A percentile compares a stretch with the other conserved stretches of the same genome.
Evolutionary conservation across 108 stramenopile species (phyloP).

Genomic region (Poteriospumella lacustris): DNA sequence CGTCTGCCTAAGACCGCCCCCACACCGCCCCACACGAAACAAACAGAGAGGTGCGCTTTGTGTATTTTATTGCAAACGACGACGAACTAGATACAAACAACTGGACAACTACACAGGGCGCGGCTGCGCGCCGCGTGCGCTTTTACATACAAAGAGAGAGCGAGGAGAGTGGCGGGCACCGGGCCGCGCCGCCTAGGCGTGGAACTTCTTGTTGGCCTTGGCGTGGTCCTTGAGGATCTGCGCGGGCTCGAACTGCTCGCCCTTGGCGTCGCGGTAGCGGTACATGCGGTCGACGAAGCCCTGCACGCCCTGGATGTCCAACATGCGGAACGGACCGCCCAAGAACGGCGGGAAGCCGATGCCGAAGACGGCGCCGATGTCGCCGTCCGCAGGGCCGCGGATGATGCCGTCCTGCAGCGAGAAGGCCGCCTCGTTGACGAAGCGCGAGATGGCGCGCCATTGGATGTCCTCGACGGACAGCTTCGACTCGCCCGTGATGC

Average conservation of each 20-base stretch:
- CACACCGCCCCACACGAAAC: no score
- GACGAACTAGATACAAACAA: no score
- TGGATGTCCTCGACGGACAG: conserved; percentile 80
- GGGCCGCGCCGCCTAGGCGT: no score
- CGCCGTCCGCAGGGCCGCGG: conserved; percentile 85
- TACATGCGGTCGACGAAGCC: conserved; percentile 86
- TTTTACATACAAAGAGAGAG: no score
- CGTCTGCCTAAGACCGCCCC: no score
- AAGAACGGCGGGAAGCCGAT: conserved; percentile 98
- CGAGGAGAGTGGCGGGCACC: no score
- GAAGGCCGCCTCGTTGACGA: conserved; percentile 95
- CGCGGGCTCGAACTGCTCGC: conserved; percentile 92
- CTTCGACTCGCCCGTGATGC: conserved; percentile 29
- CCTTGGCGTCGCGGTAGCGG: conserved; percentile 79
- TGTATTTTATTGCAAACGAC: no score
- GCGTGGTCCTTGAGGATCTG: conserved; percentile 92
- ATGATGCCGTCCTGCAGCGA: conserved; percentile 97
- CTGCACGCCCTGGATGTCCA: conserved; percentile 80
- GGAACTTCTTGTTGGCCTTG: conserved; percentile 83
- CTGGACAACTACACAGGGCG: no score
- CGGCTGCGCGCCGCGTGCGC: no score
- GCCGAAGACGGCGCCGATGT: conserved; percentile 97
- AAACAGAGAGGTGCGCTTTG: no score
- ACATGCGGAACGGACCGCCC: conserved; percentile 95
- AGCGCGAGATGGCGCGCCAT: conserved; percentile 81